Evolutionary conservation across 805 yeast genomes (phyloP).

Genomic region (Saccharomycopsis babjevae): DNA sequence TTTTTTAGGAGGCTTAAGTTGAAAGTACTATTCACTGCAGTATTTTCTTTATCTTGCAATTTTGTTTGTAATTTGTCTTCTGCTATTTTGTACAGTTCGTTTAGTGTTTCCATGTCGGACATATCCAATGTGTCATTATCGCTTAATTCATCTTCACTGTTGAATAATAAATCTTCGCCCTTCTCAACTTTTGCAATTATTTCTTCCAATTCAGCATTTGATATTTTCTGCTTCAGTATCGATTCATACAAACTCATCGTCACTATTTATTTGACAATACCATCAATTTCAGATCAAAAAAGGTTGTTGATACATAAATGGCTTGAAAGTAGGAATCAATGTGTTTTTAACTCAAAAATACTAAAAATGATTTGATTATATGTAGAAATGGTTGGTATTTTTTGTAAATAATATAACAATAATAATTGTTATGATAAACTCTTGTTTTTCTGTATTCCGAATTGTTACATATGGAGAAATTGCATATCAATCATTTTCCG

Average conservation of each 20-base stretch:
- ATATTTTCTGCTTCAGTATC: background rate
- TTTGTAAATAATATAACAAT: no score
- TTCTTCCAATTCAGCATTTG: conserved; percentile 1
- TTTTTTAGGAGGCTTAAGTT: background rate
- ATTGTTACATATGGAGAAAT: no score
- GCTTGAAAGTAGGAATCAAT: no score
- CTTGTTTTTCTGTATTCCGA: no score
- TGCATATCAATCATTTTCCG: no score
- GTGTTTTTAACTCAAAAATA: no score
- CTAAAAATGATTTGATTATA: no score
- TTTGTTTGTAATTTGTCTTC: background rate
- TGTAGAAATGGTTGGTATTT: no score
- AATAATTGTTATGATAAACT: no score
- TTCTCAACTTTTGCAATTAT: background rate
- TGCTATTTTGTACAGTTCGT: background rate
- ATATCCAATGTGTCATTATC: background rate
- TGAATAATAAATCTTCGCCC: background rate
- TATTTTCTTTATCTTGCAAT: background rate
- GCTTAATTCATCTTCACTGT: background rate
- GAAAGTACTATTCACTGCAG: background rate
- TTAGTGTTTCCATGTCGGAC: background rate
- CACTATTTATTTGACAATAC: background rate
- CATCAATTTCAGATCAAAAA: background rate
- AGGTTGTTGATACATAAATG: background rate
- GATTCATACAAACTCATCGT: background rate